Base-by-base conservation (phyloP, 768 basidiomycete genomes). In the Lactarius deliciosus region DNA sequence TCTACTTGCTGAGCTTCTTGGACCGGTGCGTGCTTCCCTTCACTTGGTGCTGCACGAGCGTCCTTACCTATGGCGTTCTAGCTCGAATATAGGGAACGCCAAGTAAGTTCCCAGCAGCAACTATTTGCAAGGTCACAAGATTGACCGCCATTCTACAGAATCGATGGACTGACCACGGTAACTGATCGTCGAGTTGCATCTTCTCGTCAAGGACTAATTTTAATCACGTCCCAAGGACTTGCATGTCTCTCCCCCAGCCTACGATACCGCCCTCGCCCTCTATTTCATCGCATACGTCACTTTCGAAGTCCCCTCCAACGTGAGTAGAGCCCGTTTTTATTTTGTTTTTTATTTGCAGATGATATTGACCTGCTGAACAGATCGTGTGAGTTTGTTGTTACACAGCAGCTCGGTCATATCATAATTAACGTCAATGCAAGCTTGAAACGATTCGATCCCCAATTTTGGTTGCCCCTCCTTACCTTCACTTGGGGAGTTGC, bases 291-390 rank as follows among this genome's bases (percentile, higher is more conserved):
- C 84, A 58, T 88, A 87, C 69, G 79, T 86, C 18, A 66, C 81
- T n/a, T 87, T 86, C 58, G 86, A 86, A 72, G 77, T 87, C 55
- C 86, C 85, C 16, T 77, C 84, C 22, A 86, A 86, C 72, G 84
- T 86, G 70, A 70, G 79, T 74, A 30, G 18, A 16, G 7, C 30
- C 32, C 5, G 0, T 41, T 34, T 7, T 47, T 28, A 28, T 56
- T n/a, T 7, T 1, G 5, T 30, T 30, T 32, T 32, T 32, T 13
- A 34, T 36, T 57, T 22, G 30, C 32, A 0, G n/a, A 13, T 2
- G 20, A 34, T 43, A 55, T 28, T 60, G 9, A 58, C 56, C 30
- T 30, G 15, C 9, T 6, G 11, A n/a, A 43, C 50, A 83, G 82
- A 83, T 82, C 50, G 72, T 81, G 82, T 81, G 75, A 65, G 69